phyloP scores from a whole-genome alignment of 495 filamentous ascomycete species.

The Penicillium turbatum region DNA sequence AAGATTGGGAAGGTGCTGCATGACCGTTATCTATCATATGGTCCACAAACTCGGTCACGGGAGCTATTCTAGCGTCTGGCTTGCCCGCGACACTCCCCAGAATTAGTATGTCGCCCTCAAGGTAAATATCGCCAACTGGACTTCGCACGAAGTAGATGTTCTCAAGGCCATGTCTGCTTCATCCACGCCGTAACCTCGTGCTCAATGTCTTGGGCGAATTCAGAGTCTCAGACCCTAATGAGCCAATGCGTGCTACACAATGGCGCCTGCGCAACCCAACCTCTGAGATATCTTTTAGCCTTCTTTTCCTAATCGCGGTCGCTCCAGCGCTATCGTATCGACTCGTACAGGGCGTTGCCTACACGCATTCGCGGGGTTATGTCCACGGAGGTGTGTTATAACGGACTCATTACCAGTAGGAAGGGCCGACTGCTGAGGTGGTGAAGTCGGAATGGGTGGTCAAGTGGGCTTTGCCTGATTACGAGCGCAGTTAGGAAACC shows the following conservation, averaged over 20 bases:
- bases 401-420: no score
- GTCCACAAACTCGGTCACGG: constrained; percentile 53
- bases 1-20: constrained; percentile 40
- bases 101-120: constrained; percentile 34
- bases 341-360: constrained; percentile 24
- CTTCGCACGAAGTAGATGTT: constrained; percentile 3
- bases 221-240: constrained; percentile 28
- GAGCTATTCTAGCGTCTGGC: constrained; percentile 51
- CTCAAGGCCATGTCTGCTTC: constrained; percentile 22
- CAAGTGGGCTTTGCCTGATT: no score
- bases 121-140: constrained; percentile 23
- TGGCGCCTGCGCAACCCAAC: constrained; percentile 22
- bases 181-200: constrained; percentile 5
- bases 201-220: constrained; percentile 27
- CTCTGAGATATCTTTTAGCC: constrained; percentile 28
- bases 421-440: no score
- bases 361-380: constrained; percentile 34
- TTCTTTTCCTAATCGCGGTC: constrained; percentile 29
- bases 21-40: constrained; percentile 41
- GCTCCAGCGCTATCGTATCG: constrained; percentile 24
- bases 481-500: no score
- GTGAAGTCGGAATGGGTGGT: no score
- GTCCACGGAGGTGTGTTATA: constrained; percentile 38
- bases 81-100: constrained; percentile 42
- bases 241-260: constrained; percentile 27